phyloP scores from a whole-genome alignment of 2,329 filamentous ascomycete genomes.

The Pyricularia sp. region DNA sequence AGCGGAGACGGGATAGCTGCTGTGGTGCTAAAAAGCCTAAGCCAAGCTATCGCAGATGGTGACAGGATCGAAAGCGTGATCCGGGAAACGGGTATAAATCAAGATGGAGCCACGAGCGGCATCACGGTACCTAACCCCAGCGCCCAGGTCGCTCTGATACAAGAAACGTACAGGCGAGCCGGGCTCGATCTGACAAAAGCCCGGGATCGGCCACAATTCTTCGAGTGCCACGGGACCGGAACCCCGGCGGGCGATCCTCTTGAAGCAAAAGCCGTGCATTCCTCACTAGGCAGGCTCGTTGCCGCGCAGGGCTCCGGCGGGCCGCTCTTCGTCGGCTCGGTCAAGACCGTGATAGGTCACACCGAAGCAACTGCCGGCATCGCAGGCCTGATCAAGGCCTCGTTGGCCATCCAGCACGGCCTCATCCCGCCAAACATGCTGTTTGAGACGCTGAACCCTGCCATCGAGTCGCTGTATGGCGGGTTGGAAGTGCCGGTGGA shows the following conservation, averaged over 20 bases:
- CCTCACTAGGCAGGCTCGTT: not conserved
- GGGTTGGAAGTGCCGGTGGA: constrained; percentile 10
- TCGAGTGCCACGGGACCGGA: constrained; percentile 14
- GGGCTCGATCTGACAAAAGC: constrained; percentile 19
- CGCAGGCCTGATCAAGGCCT: constrained; percentile 17
- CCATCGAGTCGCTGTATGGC: constrained; percentile 13
- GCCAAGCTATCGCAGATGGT: constrained; percentile 31
- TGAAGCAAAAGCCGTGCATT: constrained; percentile 23
- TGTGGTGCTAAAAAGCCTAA: constrained; percentile 31
- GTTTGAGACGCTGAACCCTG: constrained; percentile 15
- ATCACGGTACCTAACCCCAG: constrained; percentile 22
- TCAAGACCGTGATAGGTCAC: constrained; percentile 18
- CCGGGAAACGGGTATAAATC: constrained; percentile 26
- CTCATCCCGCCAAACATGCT: constrained; percentile 14
- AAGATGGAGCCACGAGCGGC: constrained; percentile 26
- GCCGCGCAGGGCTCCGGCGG: constrained; percentile 4
- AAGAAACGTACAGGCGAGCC: constrained; percentile 22
- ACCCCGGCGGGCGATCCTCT: constrained; percentile 27
- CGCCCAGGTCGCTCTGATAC: constrained; percentile 26
- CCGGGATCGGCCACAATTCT: constrained; percentile 14
- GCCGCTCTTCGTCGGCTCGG: constrained; percentile 13
- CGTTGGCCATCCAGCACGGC: constrained; percentile 12
- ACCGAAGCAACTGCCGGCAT: constrained; percentile 11
- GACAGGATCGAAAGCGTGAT: constrained; percentile 27
- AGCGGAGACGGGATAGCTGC: constrained; percentile 36